Base-by-base conservation (phyloP, 805 yeast genomes). In the Candida nitratophila region DNA sequence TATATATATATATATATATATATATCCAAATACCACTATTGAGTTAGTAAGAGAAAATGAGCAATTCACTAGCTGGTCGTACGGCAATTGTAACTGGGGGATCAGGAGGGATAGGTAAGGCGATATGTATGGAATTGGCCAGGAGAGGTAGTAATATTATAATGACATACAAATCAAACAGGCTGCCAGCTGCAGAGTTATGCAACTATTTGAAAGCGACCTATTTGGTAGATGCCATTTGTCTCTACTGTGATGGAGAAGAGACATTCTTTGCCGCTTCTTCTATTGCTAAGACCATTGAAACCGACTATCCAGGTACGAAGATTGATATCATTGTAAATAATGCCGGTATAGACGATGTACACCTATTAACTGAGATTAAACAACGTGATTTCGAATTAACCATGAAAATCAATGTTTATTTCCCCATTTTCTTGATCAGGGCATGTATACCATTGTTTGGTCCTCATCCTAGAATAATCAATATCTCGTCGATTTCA, bases 81-180 rank as follows among this genome's bases (percentile, higher is more conserved):
- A 66, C 60, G 14, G 68, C 66, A 3, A 56, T 61, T 22, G 58
- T 63, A 37, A 63, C 68, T 4, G 68, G 68, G n/a, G 61, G 63
- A 9, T 56, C 65, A 19, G 53, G 59, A 30, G 68, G 68, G 24
- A 63, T 63, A 41, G 68, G 66, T 10, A 56, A 49, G 45, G 62
- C 65, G 10, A 62, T 63, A n/a, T 65, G 65, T 38, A 64, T 60
- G 44, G 65, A 63, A 2, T 63, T 53, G 41, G 63, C 63, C 31
- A 65, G 60, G 42, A 59, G 66, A 8, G 66, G 68, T 39, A 65
- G 65, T 19, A 64, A 61, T 43, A 34, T 34, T 7, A 12, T 34
- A 30, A 42, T 45, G 19, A 42, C 45, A 32, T 42, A 46, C 22
- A 27, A 41, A 14, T 34, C 46, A 16, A 40, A 46, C 2, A 39